Evolutionary conservation across 371 early-diverging fungal genomes (phyloP).

Genomic region (Mucor piriformis): DNA sequence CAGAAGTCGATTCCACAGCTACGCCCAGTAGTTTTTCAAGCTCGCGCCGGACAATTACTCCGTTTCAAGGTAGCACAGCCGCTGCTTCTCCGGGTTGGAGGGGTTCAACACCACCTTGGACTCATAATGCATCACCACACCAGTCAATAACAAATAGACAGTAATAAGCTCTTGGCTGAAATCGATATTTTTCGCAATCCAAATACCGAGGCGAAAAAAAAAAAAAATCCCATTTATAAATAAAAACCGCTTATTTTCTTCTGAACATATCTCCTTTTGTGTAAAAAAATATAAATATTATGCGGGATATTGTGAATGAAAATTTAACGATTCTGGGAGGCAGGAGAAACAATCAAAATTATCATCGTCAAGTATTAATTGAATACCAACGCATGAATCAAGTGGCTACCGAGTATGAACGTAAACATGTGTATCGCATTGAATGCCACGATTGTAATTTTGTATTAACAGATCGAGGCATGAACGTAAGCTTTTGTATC

Average conservation of each 20-base stretch:
- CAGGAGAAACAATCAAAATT: neutral
- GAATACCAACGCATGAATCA: slow-evolving; percentile 35
- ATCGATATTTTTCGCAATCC: neutral
- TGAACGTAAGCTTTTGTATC: slow-evolving; percentile 49
- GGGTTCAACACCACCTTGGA: slow-evolving; percentile 34
- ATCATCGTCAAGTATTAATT: slow-evolving; percentile 23
- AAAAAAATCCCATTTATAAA: neutral
- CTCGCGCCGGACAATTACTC: slow-evolving; percentile 5
- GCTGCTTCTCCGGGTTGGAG: slow-evolving; percentile 13
- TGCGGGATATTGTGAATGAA: neutral
- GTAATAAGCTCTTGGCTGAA: neutral
- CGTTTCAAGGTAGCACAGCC: slow-evolving; percentile 4
- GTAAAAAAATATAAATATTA: neutral
- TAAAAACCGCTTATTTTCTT: neutral
- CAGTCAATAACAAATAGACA: slow-evolving; percentile 9
- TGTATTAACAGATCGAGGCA: slow-evolving; percentile 41
- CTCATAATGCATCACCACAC: slow-evolving; percentile 7
- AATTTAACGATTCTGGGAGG: neutral
- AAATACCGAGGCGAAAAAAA: slow-evolving; percentile 2
- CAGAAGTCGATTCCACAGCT: neutral
- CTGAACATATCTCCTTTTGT: neutral
- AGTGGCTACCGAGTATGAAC: slow-evolving; percentile 31
- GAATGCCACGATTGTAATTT: slow-evolving; percentile 38
- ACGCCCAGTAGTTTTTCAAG: neutral
- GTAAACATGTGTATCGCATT: slow-evolving; percentile 44